Evolutionary conservation across 495 filamentous ascomycete genomes (phyloP).

Genomic region (Neurospora terricola): DNA sequence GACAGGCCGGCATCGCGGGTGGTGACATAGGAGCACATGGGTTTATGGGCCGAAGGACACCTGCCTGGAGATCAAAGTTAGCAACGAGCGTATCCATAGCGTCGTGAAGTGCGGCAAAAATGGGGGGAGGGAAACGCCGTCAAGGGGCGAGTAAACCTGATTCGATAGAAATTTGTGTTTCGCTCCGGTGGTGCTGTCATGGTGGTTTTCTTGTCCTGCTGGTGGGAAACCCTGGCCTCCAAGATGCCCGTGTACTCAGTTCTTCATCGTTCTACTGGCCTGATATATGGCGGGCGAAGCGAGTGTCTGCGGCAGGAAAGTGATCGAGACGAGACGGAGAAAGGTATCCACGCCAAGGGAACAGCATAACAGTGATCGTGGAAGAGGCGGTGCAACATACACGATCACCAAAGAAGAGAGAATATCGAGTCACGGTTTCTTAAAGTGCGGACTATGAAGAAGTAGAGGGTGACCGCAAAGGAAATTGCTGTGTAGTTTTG

Average conservation of each 20-base stretch:
- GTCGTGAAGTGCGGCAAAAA: too few species aligned
- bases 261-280: not conserved
- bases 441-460: not conserved
- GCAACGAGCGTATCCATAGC: not conserved
- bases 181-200: not conserved
- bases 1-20: too few species aligned
- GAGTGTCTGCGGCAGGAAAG: not conserved
- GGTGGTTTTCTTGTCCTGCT: too few species aligned
- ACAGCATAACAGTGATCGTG: too few species aligned
- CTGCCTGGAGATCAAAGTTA: not conserved
- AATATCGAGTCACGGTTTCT: too few species aligned
- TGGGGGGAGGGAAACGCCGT: too few species aligned
- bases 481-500: not conserved
- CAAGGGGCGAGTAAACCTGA: not conserved
- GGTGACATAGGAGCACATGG: too few species aligned
- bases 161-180: not conserved
- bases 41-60: not conserved
- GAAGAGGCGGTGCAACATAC: too few species aligned
- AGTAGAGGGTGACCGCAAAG: not conserved
- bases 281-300: too few species aligned
- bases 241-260: not conserved
- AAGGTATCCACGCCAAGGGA: not conserved
- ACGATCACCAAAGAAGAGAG: too few species aligned
- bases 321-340: not conserved
- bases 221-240: too few species aligned